Base-by-base conservation (phyloP, 1,139 yeast genomes). In the Nakaseomyces bracarensis region DNA sequence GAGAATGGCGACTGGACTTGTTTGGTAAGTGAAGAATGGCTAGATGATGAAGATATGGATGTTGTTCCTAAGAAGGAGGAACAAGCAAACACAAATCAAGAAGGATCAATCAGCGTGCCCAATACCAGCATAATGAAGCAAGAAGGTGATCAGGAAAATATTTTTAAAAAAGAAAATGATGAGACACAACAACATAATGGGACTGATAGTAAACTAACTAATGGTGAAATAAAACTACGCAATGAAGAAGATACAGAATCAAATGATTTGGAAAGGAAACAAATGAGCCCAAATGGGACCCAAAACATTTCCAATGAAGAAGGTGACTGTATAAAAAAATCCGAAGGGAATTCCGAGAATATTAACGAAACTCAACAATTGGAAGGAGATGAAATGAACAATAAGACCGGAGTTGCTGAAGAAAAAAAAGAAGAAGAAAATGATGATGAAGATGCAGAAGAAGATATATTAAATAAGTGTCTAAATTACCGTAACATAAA, bases 401-500 rank as follows among this genome's bases (percentile, higher is more conserved):
- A 28, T 48, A 35, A 22, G 2, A 38, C 33, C 13, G 60, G 53
- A 4, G 58, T 59, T 6, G 47, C 43, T 1, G 53, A 47, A 18
- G 50, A 47, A 11, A 51, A 49, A 3, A 51, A 50, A 14, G 48
- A 46, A 14, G 53, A 49, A n/a, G 40, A 44, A 13, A 45, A 46
- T 3, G 51, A 43, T 9, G 53, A 45, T 3, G 45, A 46, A 22
- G 52, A 44, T 5, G 60, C 50, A 11, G 46, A 36, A 4, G 47
- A 47, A 31, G 49, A 49, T 4, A 35, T 45, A 38, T 8, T 81
- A 3, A 75, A 75, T 45, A 69, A 69, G 21, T 73, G 75, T 26
- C 64, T 83, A 55, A 75, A 75, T 45, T 78, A 77, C 60, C 70
- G 83, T 45, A 77, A 78, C 36, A 67, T 68, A 0, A 66, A 79